phyloP scores from a whole-genome alignment of 305 asterid species.

The Solanum hybrid region DNA sequence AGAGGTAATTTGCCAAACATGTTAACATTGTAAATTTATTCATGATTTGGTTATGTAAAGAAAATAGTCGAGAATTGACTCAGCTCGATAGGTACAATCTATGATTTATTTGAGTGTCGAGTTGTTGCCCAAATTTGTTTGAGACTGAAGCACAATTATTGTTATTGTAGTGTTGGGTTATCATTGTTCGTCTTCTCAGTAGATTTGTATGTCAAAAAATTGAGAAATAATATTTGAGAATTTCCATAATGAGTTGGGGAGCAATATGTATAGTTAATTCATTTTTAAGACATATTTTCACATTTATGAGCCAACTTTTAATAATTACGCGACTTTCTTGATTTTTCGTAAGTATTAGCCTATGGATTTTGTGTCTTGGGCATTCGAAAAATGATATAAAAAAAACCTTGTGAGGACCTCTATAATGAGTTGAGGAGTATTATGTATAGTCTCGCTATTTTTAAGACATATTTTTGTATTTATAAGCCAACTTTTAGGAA shows the following conservation, averaged over 20 bases:
- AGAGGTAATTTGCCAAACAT: background rate
- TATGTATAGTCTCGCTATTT: no score
- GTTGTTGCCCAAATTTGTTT: background rate
- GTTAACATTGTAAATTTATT: background rate
- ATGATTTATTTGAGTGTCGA: background rate
- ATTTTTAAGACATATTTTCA: background rate
- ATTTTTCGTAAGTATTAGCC: background rate
- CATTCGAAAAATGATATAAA: background rate
- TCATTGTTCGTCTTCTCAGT: background rate
- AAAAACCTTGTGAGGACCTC: no score
- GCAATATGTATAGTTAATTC: background rate
- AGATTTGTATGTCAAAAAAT: background rate
- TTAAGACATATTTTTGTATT: no score
- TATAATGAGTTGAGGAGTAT: no score
- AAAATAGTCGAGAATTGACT: background rate
- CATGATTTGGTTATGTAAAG: background rate
- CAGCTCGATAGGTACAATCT: background rate
- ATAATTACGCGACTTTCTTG: background rate
- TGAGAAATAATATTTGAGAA: background rate
- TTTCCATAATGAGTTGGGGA: background rate
- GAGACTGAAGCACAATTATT: background rate
- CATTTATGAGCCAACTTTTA: background rate
- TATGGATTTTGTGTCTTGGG: background rate
- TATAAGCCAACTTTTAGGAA: no score
- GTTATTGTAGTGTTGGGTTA: background rate